Evolutionary conservation across 768 basidiomycete genomes (phyloP).

Genomic region (Kwoniella sp.): DNA sequence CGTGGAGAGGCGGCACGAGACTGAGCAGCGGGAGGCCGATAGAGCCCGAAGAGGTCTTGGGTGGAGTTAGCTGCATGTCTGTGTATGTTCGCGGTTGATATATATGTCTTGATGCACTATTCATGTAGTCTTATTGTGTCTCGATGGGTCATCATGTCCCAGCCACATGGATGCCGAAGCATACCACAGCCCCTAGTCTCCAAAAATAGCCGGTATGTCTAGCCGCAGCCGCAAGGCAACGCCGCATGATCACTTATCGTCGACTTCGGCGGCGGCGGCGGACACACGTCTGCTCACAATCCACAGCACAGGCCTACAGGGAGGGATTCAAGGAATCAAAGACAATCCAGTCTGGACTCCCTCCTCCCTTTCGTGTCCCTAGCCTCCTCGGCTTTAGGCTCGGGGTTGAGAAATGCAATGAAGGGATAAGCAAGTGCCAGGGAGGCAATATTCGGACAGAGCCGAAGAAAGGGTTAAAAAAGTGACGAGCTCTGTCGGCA

Average conservation of each 20-base stretch:
- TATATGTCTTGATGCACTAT: too few relatives aligned
- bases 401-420: too few relatives aligned
- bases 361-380: too few relatives aligned
- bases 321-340: too few relatives aligned
- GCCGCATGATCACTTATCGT: neutral
- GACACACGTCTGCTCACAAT: neutral
- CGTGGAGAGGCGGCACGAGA: constrained; percentile 5
- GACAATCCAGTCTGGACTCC: neutral
- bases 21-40: neutral
- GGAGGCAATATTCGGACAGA: too few relatives aligned
- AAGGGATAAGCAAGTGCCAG: too few relatives aligned
- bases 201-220: too few relatives aligned
- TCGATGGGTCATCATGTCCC: neutral
- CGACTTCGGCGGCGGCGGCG: neutral
- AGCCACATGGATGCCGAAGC: too few relatives aligned
- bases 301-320: too few relatives aligned
- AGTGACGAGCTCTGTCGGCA: neutral
- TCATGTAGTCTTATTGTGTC: neutral
- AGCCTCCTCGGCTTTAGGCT: too few relatives aligned
- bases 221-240: neutral
- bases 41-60: neutral
- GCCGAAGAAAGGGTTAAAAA: neutral
- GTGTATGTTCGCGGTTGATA: too few relatives aligned
- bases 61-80: neutral
- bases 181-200: too few relatives aligned